Evolutionary conservation across 2,329 filamentous ascomycete species (phyloP), one percentile per base, ranked within the genome.

Genomic region (Malbranchea cinnamomea): DNA sequence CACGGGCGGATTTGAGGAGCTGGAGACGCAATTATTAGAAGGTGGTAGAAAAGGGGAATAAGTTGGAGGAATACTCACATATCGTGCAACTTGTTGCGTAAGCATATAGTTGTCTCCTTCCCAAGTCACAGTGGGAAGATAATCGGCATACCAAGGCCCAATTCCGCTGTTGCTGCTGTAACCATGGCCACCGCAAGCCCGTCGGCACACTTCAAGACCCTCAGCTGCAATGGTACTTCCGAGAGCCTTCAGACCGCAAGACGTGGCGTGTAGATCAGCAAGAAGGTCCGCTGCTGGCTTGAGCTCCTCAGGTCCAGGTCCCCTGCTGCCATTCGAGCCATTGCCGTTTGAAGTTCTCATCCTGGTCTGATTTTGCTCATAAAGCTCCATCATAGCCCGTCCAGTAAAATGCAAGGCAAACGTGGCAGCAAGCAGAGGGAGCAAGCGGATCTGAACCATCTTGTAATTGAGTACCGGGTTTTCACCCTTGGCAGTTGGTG

Each of bases 31-130:
- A 11, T 31, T 29, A 33, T 26, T 14, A 1, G 9, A 15, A 26
- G 23, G n/a, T 25, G 18, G 13, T 15, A 17, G 13, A 16, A 21
- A 25, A 23, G 7, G 10, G 5, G 5, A 18, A 15, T 14, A 23
- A 19, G 11, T 26, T 13, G 7, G 3, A 4, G 2, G 13, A 28
- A 19, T 17, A 18, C 62, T 52, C 55, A 67, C 60, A 45, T 83
- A 83, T 34, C 77, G 68, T 2, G 75, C 74, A 2, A 83, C 78
- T 56, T 84, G 78, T 52, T 84, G 78, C 6, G 76, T 80, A 35
- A 84, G 61, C 78, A 84, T 82, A 59, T 79, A 83, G 60, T 81
- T 82, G 57, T 82, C 78, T 25, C 78, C 78, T 49, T 83, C 78
- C 73, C 74, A 80, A 6, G 76, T 80, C 9, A 62, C 53, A 0